Evolutionary conservation across 2,329 filamentous ascomycete genomes (phyloP), one percentile per base, ranked within the genome.

Genomic region (Penicillium verrucosum): DNA sequence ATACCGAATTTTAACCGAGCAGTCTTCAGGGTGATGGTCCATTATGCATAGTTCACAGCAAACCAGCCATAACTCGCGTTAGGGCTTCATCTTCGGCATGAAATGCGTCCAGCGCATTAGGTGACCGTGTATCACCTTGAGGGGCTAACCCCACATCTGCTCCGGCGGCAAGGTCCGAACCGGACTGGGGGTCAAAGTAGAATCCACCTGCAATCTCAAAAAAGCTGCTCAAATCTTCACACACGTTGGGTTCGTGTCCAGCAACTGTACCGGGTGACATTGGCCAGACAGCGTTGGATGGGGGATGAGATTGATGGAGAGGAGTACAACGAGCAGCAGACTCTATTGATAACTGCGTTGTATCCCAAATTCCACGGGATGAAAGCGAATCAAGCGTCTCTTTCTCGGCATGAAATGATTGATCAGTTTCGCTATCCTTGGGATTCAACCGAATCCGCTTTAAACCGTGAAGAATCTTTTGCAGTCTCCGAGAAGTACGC

Each of bases 191-290:
- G 49, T 70, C 68, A 38, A 71, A 70, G 18, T 73, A 73, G 4
- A 73, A 51, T 0, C 78, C 81, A 0, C 83, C 84, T 0, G 82
- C 83, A 51, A 84, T 81, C 63, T 86, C 84, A 58, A 86, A 86
- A 58, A 86, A 73, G 58, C 77, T 84, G 5, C 82, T 85, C 42
- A 86, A 67, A 62, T 86, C 83, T 56, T 82, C 71, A 36, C 75
- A 73, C 25, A 59, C 63, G 29, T 69, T 69, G 0, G 63, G 53
- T 25, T 66, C 60, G 0, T 49, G 30, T 7, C 58, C 58, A 4
- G 25, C 41, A 1, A 54, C 23, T 10, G 55, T 56, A 23, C 37
- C 51, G 8, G 63, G 60, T 5, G 66, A 64, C 9, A 60, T 36
- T 27, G 64, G 50, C 67, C 64, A 68, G 2, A 62, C 41, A 16